phyloP scores from a whole-genome alignment of 1,139 yeast species.

The Geotrichum australiense region DNA sequence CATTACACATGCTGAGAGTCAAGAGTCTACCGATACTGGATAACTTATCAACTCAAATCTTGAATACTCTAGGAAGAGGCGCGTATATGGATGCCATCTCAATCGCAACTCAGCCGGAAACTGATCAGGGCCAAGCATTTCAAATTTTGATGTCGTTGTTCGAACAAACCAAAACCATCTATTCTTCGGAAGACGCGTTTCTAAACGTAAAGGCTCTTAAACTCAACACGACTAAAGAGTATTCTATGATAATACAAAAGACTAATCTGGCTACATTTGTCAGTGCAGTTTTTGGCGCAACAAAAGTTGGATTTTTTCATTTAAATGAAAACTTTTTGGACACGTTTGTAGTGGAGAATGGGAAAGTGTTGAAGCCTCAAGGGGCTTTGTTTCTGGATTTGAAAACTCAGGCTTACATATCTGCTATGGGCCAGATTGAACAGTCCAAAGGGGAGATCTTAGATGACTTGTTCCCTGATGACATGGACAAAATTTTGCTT shows the following conservation, averaged over 20 bases:
- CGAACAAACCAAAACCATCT: constrained; percentile 44
- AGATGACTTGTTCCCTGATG: constrained; percentile 57
- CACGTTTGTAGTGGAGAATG: constrained; percentile 50
- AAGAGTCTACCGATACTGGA: constrained; percentile 68
- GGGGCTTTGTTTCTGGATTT: constrained; percentile 74
- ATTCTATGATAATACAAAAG: constrained; percentile 65
- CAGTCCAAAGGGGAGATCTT: constrained; percentile 60
- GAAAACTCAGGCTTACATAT: constrained; percentile 90
- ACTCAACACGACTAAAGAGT: constrained; percentile 29
- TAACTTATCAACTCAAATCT: constrained; percentile 64
- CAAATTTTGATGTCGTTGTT: constrained; percentile 66
- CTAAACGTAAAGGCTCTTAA: constrained; percentile 23
- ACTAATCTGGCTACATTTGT: constrained; percentile 83
- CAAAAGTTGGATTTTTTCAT: constrained; percentile 81
- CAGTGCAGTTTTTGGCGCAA: constrained; percentile 74
- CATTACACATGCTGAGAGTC: constrained; percentile 37
- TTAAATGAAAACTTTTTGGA: constrained; percentile 77
- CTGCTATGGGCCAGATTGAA: constrained; percentile 74
- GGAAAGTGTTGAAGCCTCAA: constrained; percentile 68
- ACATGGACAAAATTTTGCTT: constrained; percentile 52
- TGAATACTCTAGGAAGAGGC: constrained; percentile 59
- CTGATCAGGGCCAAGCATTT: constrained; percentile 67
- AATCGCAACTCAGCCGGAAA: constrained; percentile 64
- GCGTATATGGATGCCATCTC: constrained; percentile 70
- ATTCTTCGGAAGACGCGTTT: constrained; percentile 26